phyloP scores from a whole-genome alignment of 495 filamentous ascomycete species.

The Elasticomyces elasticus region DNA sequence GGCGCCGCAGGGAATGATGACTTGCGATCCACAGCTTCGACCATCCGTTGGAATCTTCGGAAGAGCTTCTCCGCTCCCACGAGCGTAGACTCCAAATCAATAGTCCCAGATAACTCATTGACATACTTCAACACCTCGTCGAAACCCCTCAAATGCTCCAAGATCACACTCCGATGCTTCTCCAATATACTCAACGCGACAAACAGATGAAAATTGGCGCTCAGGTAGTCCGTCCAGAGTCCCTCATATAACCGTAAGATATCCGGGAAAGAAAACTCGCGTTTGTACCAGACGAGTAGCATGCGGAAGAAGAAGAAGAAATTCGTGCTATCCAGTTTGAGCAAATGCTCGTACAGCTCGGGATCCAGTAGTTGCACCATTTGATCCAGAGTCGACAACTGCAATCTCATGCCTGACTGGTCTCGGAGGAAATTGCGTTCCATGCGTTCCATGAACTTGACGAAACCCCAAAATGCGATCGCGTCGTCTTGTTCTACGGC shows the following conservation, averaged over 20 bases:
- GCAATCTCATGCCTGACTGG: constrained; percentile 87
- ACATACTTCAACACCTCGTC: constrained; percentile 98
- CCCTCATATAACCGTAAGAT: constrained; percentile 83
- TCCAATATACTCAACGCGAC: constrained; percentile 91
- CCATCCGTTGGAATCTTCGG: constrained; percentile 70
- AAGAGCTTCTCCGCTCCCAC: constrained; percentile 82
- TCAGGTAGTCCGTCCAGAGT: constrained; percentile 87
- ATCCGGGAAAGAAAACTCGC: constrained; percentile 84
- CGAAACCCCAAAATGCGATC: constrained; percentile 93
- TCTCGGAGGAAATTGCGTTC: constrained; percentile 95
- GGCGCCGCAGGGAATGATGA: constrained; percentile 66
- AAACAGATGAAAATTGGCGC: constrained; percentile 86
- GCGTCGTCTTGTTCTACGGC: constrained; percentile 96
- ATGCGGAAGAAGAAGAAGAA: constrained; percentile 99
- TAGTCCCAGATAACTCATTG: constrained; percentile 88
- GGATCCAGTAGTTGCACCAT: constrained; percentile 95
- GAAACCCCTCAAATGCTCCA: constrained; percentile 87
- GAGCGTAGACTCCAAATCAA: constrained; percentile 75
- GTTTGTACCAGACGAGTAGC: constrained; percentile 97
- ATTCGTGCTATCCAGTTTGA: constrained; percentile 86
- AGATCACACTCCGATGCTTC: constrained; percentile 86
- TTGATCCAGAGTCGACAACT: constrained; percentile 83
- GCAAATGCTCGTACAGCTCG: constrained; percentile 79
- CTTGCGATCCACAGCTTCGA: constrained; percentile 82
- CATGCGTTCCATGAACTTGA: constrained; percentile 93